Evolutionary conservation across 169 alveolate species (phyloP), one percentile per base, ranked within the genome.

Genomic region (Plasmodium chabaudi): DNA sequence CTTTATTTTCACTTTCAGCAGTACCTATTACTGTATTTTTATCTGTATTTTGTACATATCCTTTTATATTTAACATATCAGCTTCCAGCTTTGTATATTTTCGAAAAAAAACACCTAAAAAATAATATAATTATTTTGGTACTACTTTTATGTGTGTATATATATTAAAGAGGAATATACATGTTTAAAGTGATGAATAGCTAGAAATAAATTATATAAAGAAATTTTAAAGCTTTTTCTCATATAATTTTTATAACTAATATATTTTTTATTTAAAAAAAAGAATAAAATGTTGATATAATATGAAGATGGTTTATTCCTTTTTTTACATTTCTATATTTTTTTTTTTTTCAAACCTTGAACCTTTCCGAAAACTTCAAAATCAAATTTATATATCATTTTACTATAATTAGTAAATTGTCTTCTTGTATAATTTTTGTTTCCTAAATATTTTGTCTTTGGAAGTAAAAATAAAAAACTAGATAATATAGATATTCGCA

Each of bases 81-180:
- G 96, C 96, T 57, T 89, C 95, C 17, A 65, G 64, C 84, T 93
- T 91, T 53, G 96, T 93, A 64, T 69, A 91, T 82, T 90, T 91
- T 34, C 96, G 84, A 72, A 93, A 93, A 68, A 92, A 93, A 23
- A 93, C 96, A 47, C 95, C 95, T 75, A 72, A 89, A 19, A 67
- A 42, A 44, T 46, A 46, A 15, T 34, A 34, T 34, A 34, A 34
- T 34, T 34, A 34, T 34, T 34, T 34, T 34, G 7, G 4, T 34
- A 34, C 7, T 2, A 34, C 5, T 34, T 3, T 34, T 34, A 34
- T 3, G 42, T 34, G 42, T 34, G 42, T 7, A 34, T 34, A 34
- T 34, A 34, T 5, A 13, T 56, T 12, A 56, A 56, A 56, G 13
- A 9, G 10, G 13, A 56, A 17, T 17, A 56, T 17, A 56, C 23